Evolutionary conservation across 805 yeast species (phyloP).

Genomic region (Starmerella ratchasimensis): DNA sequence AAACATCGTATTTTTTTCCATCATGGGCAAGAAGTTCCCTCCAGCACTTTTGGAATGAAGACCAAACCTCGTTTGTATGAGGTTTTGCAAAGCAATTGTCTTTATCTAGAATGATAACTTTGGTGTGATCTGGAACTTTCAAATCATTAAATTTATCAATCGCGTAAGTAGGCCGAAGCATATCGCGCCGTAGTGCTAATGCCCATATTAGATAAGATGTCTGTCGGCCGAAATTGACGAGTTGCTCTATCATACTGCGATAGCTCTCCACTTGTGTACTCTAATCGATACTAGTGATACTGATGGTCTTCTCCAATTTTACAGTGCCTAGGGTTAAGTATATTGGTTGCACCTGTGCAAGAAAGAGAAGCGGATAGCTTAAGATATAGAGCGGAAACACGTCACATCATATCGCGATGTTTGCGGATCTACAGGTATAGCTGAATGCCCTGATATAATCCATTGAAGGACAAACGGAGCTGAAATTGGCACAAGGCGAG

Average conservation of each 20-base stretch:
- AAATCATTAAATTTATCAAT: conserved; percentile 14
- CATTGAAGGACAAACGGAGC: no score
- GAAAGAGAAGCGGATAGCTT: no score
- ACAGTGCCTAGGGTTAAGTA: no score
- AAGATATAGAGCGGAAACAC: no score
- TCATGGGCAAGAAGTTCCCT: conserved; percentile 24
- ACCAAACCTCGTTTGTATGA: conserved; percentile 68
- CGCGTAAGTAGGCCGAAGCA: conserved; percentile 16
- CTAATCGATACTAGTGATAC: no score
- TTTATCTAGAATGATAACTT: conserved; percentile 77
- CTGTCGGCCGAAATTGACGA: conserved; percentile 8
- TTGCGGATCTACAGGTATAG: no score
- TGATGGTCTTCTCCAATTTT: no score
- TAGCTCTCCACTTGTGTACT: no score
- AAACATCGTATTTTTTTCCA: conserved; percentile 38
- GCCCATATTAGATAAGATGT: conserved; percentile 11
- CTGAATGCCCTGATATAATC: no score
- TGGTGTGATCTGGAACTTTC: conserved; percentile 29
- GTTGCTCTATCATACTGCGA: conserved; percentile 9
- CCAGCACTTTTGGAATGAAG: conserved; percentile 50
- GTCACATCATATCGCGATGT: no score
- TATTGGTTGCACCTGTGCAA: no score
- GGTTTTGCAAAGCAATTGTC: conserved; percentile 91
- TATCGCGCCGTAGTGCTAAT: conserved; percentile 6
- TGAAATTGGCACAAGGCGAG: no score